These are phyloP conservation scores for Collybia sordida DNA, from an alignment of 768 basidiomycete species.

Conservation along the genomic window DNA sequence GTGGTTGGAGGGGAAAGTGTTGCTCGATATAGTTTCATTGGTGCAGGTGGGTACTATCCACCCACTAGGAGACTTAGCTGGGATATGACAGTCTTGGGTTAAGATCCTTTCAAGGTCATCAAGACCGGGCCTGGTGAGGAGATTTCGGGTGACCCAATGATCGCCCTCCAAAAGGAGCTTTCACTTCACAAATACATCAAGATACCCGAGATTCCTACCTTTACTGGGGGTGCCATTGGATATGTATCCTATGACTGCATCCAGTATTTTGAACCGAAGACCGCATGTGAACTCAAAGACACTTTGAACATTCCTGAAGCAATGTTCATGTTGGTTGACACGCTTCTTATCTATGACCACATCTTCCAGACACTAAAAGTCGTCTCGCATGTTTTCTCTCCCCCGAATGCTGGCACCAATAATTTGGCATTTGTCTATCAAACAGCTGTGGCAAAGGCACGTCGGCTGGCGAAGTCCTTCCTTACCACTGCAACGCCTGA, in stretches of 20 bases:
- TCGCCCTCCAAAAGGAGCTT: slow-evolving; percentile 81
- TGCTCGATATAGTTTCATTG: slow-evolving; percentile 95
- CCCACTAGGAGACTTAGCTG: no score
- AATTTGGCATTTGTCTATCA: slow-evolving; percentile 87
- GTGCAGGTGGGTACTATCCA: slow-evolving; percentile 63
- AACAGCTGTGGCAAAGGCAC: slow-evolving; percentile 80
- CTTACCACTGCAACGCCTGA: slow-evolving; percentile 55
- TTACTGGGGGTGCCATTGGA: slow-evolving; percentile 96
- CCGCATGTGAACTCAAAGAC: slow-evolving; percentile 72
- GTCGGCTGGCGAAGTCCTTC: slow-evolving; percentile 75
- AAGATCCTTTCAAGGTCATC: slow-evolving; percentile 92
- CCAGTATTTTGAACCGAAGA: slow-evolving; percentile 95
- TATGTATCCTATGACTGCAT: slow-evolving; percentile 98
- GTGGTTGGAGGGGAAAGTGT: slow-evolving; percentile 88
- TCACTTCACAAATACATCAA: slow-evolving; percentile 86
- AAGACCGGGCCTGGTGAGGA: slow-evolving; percentile 87
- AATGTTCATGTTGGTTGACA: slow-evolving; percentile 95
- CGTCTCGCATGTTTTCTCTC: slow-evolving; percentile 93
- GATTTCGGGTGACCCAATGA: slow-evolving; percentile 83
- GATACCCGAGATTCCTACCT: slow-evolving; percentile 89
- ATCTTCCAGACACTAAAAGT: slow-evolving; percentile 93
- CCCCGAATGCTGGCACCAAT: slow-evolving; percentile 60
- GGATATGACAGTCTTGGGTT: not conserved
- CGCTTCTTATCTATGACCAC: slow-evolving; percentile 95
- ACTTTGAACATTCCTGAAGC: slow-evolving; percentile 89